Evolutionary conservation across 441 rosid species (phyloP).

Genomic region (Aquilaria agallochum): DNA sequence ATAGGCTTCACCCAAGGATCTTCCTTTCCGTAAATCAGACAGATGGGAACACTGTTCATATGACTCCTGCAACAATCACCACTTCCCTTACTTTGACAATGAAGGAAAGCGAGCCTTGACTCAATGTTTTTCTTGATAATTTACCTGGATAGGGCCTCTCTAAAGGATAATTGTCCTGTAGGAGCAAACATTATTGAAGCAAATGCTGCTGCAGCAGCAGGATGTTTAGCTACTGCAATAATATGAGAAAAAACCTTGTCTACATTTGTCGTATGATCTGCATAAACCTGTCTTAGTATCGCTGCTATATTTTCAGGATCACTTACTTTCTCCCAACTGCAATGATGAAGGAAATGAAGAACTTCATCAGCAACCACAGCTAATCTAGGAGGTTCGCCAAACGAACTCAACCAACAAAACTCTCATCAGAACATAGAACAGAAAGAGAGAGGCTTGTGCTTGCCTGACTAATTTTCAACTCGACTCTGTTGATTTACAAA

Average conservation of each 20-base stretch:
- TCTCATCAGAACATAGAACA: not conserved
- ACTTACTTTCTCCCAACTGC: slow-evolving; percentile 83
- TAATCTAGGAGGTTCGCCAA: not conserved
- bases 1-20: slow-evolving; percentile 89
- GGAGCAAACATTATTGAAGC: slow-evolving; percentile 92
- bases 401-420: not conserved
- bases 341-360: not conserved
- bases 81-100: not conserved
- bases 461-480: not conserved
- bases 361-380: not conserved
- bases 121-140: not conserved
- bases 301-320: slow-evolving; percentile 72
- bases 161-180: slow-evolving; percentile 59
- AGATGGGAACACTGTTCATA: slow-evolving; percentile 44
- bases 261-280: slow-evolving; percentile 68
- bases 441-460: not conserved
- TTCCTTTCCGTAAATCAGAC: slow-evolving; percentile 83
- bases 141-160: slow-evolving; percentile 52
- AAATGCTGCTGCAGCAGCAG: slow-evolving; percentile 87
- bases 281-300: slow-evolving; percentile 77
- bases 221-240: slow-evolving; percentile 64
- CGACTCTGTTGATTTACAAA: not conserved
- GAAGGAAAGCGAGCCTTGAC: not conserved
- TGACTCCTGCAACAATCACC: slow-evolving; percentile 42
- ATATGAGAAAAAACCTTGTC: slow-evolving; percentile 70